Base-by-base conservation (phyloP, 1,284 basidiomycete species). In the Agaricales sp. region DNA sequence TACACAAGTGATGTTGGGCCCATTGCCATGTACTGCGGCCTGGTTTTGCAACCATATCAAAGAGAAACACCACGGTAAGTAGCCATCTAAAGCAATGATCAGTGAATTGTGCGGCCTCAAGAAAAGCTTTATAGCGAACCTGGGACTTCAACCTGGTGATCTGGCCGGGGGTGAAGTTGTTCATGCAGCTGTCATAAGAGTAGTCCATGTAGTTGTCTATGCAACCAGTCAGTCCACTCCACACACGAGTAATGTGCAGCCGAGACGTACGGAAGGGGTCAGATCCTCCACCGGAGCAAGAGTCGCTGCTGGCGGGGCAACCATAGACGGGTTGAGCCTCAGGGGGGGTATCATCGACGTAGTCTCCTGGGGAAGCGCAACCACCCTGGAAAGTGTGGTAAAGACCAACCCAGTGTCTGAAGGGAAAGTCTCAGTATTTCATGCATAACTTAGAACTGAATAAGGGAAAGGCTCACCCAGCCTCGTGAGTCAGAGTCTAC, bases 371-470 rank as follows among this genome's bases (percentile, higher is more conserved):
- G 24, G 63, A 61, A n/a, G 49, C 50, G 62, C 68, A 73, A 2
- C 70, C 69, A 14, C 69, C 70, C 53, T 73, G 66, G 61, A 73
- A 74, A 25, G 70, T 69, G 55, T 74, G 71, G 60, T 68, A 71
- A 18, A 72, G 61, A 18, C 71, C 69, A 51, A 70, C 61, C 67
- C 66, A 69, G 55, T 68, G 68, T 4, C 67, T 66, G 25, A 65
- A 6, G 6, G 14, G 14, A 14, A 6, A 30, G 26, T 30, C 14
- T 30, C 26, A 30, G 26, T 6, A 6, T n/a, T n/a, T n/a, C n/a
- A n/a, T n/a, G n/a, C n/a, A n/a, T n/a, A n/a, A n/a, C n/a, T n/a
- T n/a, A n/a, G n/a, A n/a, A n/a, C n/a, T n/a, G n/a, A n/a, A n/a
- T n/a, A n/a, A n/a, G n/a, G n/a, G n/a, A n/a, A n/a, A n/a, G n/a